phyloP scores from a whole-genome alignment of 1,284 basidiomycete species.

The Austroboletus novae-zelandiae region DNA sequence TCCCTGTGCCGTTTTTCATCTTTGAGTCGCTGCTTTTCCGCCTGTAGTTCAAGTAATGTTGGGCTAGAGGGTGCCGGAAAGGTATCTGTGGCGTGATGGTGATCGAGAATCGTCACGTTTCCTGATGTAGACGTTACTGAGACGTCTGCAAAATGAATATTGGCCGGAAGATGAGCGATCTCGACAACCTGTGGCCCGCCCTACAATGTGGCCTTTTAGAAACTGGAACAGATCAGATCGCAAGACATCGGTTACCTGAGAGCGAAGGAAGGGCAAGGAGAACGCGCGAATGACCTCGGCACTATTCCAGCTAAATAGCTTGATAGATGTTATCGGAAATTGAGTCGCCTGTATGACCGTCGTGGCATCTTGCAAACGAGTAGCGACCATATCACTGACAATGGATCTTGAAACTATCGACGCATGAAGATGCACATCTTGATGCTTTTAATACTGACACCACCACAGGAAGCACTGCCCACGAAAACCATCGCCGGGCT shows the following conservation, averaged over 20 bases:
- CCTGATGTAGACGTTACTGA: slow-evolving; percentile 13
- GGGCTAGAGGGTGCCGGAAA: background rate
- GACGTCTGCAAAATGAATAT: slow-evolving; percentile 4
- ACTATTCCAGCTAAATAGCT: slow-evolving; percentile 14
- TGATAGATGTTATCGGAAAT: slow-evolving; percentile 24
- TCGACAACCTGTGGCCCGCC: slow-evolving; percentile 16
- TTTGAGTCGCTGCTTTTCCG: slow-evolving; percentile 11
- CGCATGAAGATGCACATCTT: background rate
- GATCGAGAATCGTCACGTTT: slow-evolving; percentile 17
- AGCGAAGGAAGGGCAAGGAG: slow-evolving; percentile 11
- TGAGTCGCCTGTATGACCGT: slow-evolving; percentile 13
- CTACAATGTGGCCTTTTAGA: slow-evolving; percentile 7
- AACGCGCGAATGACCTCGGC: slow-evolving; percentile 24
- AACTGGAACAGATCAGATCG: background rate
- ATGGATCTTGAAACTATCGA: background rate
- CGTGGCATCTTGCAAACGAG: slow-evolving; percentile 1
- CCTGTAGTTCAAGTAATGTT: slow-evolving; percentile 8
- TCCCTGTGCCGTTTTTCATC: slow-evolving; percentile 22
- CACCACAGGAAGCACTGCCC: background rate
- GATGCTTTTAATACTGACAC: background rate
- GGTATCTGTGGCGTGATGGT: slow-evolving; percentile 1
- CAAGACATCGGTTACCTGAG: slow-evolving; percentile 4
- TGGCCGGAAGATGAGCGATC: slow-evolving; percentile 16
- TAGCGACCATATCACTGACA: slow-evolving; percentile 5
- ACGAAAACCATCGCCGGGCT: too few species aligned